Percentiles rank a stretch among this genome's conserved stretches.
These are phyloP conservation scores for Globisporangium iwayamae DNA, from an alignment of 352 stramenopile species.

Conservation along the genomic window DNA sequence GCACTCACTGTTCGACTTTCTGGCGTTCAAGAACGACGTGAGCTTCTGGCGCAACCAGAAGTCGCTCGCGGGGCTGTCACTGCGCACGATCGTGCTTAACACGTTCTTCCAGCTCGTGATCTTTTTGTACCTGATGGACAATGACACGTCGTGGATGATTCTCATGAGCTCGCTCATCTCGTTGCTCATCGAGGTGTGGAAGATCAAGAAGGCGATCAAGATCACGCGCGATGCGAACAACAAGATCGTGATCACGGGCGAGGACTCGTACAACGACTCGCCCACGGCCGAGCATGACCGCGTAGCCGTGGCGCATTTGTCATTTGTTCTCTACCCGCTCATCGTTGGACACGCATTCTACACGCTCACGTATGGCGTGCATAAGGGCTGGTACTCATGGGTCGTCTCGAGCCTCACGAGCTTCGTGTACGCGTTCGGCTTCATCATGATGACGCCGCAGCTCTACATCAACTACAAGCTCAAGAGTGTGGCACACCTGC, in stretches of 20 bases:
- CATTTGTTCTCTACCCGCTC: slow-evolving; percentile 80
- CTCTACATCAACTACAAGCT: slow-evolving; percentile 99
- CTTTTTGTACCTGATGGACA: slow-evolving; percentile 97
- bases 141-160: slow-evolving; percentile 96
- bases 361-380: slow-evolving; percentile 90
- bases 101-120: slow-evolving; percentile 97
- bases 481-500: slow-evolving; percentile 94
- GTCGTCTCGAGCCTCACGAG: slow-evolving; percentile 94
- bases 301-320: slow-evolving; percentile 79
- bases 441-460: slow-evolving; percentile 99
- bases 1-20: slow-evolving; percentile 98
- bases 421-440: slow-evolving; percentile 99
- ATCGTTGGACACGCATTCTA: slow-evolving; percentile 95
- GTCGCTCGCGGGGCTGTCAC: slow-evolving; percentile 93
- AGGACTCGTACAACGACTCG: slow-evolving; percentile 80
- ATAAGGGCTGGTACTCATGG: slow-evolving; percentile 98
- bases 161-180: slow-evolving; percentile 81
- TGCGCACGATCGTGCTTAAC: slow-evolving; percentile 94
- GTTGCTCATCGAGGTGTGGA: slow-evolving; percentile 90
- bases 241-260: slow-evolving; percentile 77
- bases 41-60: slow-evolving; percentile 98
- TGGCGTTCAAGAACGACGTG: slow-evolving; percentile 99
- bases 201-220: slow-evolving; percentile 92
- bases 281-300: slow-evolving; percentile 82
- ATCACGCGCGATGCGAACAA: slow-evolving; percentile 78